Evolutionary conservation across 208 protist genomes (phyloP).

Genomic region (Trypanosomatidae sp.): DNA sequence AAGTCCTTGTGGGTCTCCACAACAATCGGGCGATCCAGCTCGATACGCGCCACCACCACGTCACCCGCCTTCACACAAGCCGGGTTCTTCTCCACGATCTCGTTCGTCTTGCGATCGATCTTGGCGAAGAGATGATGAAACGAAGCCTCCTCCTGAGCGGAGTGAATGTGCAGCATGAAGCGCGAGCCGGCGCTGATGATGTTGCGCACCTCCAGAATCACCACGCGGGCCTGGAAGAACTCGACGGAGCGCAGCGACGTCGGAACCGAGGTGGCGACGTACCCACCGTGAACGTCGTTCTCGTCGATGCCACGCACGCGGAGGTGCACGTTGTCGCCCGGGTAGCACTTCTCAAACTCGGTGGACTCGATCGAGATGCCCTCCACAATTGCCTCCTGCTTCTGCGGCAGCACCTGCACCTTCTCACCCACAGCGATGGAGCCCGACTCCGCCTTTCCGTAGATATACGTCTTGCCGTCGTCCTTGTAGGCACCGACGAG

Average conservation of each 20-base stretch:
- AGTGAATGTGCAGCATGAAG: conserved; percentile 95
- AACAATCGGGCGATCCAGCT: conserved; percentile 81
- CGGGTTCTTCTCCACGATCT: conserved; percentile 91
- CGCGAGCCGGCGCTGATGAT: conserved; percentile 94
- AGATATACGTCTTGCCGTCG: conserved; percentile 91
- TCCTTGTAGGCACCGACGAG: conserved; percentile 96
- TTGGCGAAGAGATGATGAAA: conserved; percentile 90
- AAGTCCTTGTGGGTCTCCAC: conserved; percentile 94
- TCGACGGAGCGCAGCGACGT: conserved; percentile 83
- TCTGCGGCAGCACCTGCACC: conserved; percentile 82
- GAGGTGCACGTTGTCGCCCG: conserved; percentile 94
- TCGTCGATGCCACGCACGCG: conserved; percentile 91
- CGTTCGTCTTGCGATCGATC: conserved; percentile 93
- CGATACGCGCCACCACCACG: conserved; percentile 91
- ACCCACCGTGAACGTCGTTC: conserved; percentile 82
- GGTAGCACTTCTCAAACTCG: conserved; percentile 87
- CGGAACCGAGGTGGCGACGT: conserved; percentile 87
- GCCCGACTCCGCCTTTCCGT: conserved; percentile 96
- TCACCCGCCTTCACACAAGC: conserved; percentile 93
- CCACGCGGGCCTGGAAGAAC: conserved; percentile 94
- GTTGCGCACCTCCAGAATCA: conserved; percentile 95
- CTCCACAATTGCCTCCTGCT: conserved; percentile 78
- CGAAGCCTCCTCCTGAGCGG: conserved; percentile 92
- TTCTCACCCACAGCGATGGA: conserved; percentile 88
- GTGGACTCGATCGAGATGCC: conserved; percentile 90